These are phyloP conservation scores for Xylariaceae sp. DNA, from an alignment of 2,329 filamentous ascomycete species.

Conservation along the genomic window DNA sequence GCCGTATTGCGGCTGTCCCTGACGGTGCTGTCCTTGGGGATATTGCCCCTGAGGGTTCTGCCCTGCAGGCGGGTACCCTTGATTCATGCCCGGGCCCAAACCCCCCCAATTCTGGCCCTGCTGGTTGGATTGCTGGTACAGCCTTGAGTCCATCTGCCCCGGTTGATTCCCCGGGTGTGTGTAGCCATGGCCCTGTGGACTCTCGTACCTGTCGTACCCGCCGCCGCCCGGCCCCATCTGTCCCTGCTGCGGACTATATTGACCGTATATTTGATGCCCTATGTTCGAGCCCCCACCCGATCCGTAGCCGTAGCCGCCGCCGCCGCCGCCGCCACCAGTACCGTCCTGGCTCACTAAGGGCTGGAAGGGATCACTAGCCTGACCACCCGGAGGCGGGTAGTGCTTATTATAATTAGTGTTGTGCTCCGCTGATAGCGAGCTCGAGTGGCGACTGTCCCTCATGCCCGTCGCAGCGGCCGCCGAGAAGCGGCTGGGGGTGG, in stretches of 20 bases:
- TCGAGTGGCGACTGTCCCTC: neutral
- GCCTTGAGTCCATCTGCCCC: neutral
- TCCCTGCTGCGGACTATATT: neutral
- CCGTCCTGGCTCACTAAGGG: neutral
- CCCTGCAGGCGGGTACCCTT: neutral
- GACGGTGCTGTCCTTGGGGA: too few species aligned
- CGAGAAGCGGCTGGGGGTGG: neutral
- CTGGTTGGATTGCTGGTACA: neutral
- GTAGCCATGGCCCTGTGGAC: neutral
- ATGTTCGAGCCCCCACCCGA: neutral
- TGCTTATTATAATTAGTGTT: neutral
- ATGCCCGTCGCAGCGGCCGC: neutral
- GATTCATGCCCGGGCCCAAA: neutral
- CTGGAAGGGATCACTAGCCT: neutral
- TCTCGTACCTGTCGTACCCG: neutral
- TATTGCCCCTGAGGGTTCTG: neutral
- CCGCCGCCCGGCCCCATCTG: neutral
- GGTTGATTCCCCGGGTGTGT: neutral
- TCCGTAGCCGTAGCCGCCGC: neutral
- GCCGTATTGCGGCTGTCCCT: neutral
- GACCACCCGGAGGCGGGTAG: neutral
- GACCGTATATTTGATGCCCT: neutral
- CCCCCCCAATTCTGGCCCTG: neutral
- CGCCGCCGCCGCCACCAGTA: too few species aligned
- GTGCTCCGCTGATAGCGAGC: neutral